Percentiles rank a stretch among this genome's conserved stretches.
These are phyloP conservation scores for Leccinellum luteum DNA, from an alignment of 768 basidiomycete species.

Conservation along the genomic window DNA sequence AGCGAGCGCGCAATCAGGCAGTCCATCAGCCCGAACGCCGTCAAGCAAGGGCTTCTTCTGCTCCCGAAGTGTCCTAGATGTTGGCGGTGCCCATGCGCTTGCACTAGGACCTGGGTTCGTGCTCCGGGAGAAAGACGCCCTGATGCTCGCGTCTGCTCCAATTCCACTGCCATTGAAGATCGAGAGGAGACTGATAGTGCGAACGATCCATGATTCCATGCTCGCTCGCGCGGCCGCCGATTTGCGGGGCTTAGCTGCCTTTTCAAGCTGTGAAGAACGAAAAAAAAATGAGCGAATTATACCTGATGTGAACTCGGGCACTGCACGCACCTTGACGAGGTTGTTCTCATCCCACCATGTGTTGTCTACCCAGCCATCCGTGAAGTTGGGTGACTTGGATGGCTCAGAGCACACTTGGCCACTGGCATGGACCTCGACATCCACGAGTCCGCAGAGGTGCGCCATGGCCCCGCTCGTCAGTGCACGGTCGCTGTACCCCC, in stretches of 20 bases:
- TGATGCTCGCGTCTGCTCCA: not conserved
- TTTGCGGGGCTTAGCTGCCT: slow-evolving; percentile 57
- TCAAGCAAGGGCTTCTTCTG: slow-evolving; percentile 32
- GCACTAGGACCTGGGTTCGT: not conserved
- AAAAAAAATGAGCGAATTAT: not conserved
- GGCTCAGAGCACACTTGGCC: not conserved
- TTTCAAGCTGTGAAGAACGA: slow-evolving; percentile 50
- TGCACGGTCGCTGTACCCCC: slow-evolving; percentile 91
- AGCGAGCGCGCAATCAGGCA: not conserved
- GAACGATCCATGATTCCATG: slow-evolving; percentile 57
- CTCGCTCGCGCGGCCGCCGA: slow-evolving; percentile 35
- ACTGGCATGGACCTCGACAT: not conserved
- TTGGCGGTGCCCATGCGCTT: slow-evolving; percentile 27
- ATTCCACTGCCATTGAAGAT: slow-evolving; percentile 1
- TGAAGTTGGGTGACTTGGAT: not conserved
- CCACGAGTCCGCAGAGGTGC: slow-evolving; percentile 67
- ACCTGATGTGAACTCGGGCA: not conserved
- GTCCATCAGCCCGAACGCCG: not conserved
- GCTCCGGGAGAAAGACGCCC: slow-evolving; percentile 2
- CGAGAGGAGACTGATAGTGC: slow-evolving; percentile 37
- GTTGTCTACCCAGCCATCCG: slow-evolving; percentile 32
- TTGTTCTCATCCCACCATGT: slow-evolving; percentile 68
- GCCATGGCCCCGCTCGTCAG: slow-evolving; percentile 82
- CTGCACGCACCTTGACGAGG: slow-evolving; percentile 47
- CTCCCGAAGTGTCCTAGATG: slow-evolving; percentile 50